Conservation (phyloP, 1,284 basidiomycete genomes). For the Butyriboletus appendiculatus region DNA sequence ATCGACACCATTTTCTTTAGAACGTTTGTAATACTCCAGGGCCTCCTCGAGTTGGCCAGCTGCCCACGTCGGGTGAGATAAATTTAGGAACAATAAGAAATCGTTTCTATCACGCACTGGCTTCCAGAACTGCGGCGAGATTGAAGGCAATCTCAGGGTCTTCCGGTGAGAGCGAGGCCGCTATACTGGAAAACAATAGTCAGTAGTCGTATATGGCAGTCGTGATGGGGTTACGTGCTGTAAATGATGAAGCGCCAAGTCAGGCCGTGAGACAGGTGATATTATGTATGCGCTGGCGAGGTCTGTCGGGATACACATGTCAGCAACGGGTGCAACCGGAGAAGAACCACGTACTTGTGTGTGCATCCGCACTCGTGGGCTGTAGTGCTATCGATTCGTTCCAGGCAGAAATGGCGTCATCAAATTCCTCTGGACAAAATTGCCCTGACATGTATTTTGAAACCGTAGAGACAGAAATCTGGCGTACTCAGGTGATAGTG, state of each 20-base stretch:
- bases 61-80: conserved; percentile 39
- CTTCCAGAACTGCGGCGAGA: conserved; percentile 88
- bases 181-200: conserved; percentile 61
- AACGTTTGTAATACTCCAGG: conserved; percentile 77
- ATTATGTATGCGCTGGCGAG: conserved; percentile 94
- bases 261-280: conserved; percentile 81
- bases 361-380: conserved; percentile 87
- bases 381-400: conserved; percentile 83
- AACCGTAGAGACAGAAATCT: conserved; percentile 15
- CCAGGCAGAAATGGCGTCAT: conserved; percentile 85
- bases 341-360: conserved; percentile 72
- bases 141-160: conserved; percentile 97
- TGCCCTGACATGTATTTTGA: conserved; percentile 19
- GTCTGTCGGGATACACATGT: conserved; percentile 52
- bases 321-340: conserved; percentile 22
- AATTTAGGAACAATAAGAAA: conserved; percentile 35
- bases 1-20: conserved; percentile 79
- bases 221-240: conserved; percentile 50
- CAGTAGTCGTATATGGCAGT: conserved; percentile 30
- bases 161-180: conserved; percentile 83
- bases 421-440: conserved; percentile 70
- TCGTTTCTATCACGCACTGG: conserved; percentile 55
- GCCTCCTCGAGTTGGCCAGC: conserved; percentile 82
- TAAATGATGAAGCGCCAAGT: conserved; percentile 88
- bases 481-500: conserved; percentile 83